Conservation (phyloP, 169 alveolate genomes). For the Cryptosporidium viatorum region DNA sequence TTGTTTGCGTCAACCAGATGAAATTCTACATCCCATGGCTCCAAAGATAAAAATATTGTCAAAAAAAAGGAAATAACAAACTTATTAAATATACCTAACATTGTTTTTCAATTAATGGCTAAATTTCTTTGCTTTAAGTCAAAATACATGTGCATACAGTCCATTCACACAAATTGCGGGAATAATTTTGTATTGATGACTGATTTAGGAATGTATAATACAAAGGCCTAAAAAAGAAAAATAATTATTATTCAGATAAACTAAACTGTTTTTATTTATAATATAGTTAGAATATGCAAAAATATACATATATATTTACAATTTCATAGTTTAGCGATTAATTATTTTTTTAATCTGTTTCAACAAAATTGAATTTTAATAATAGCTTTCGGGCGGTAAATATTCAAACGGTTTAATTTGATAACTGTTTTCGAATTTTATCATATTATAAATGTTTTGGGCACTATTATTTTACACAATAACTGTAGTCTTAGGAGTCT, state of each 20-base stretch:
- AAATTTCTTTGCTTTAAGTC: neutral
- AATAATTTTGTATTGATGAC: neutral
- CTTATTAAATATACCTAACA: neutral
- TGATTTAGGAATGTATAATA: no score
- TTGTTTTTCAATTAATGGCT: neutral
- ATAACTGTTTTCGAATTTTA: neutral
- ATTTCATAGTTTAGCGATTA: neutral
- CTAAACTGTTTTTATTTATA: no score
- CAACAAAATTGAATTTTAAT: no score
- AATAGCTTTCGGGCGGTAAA: neutral
- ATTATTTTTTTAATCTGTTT: no score
- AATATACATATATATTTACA: no score
- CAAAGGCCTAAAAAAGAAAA: neutral
- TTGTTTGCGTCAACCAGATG: slow-evolving; percentile 8
- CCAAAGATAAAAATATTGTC: neutral
- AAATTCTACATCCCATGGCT: neutral
- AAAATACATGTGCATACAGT: neutral
- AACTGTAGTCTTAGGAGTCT: slow-evolving; percentile 10
- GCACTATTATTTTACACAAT: neutral
- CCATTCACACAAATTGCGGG: slow-evolving; percentile 2
- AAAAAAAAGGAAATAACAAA: neutral
- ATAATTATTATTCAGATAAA: no score
- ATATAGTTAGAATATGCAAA: no score
- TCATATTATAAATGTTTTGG: slow-evolving; percentile 27
- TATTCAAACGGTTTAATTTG: neutral